phyloP scores from a whole-genome alignment of 1,284 basidiomycete species.

The Sanghuangporus sanghuang region DNA sequence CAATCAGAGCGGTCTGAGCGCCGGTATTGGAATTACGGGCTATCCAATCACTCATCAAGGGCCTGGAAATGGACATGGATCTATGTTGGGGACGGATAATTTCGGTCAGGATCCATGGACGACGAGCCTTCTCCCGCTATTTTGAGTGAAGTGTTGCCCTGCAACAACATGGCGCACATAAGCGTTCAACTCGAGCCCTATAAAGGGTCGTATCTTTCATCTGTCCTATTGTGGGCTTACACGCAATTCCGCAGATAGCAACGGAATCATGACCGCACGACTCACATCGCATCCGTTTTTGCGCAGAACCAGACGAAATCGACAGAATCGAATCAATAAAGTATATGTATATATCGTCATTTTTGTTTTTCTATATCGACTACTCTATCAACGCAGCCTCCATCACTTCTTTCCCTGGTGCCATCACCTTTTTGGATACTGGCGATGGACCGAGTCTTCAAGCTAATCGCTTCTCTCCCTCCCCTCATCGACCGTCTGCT shows the following conservation, averaged over 20 bases:
- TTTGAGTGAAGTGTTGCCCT: conserved; percentile 13
- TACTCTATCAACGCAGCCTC: background rate
- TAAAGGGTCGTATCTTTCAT: background rate
- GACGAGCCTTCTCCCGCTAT: conserved; percentile 16
- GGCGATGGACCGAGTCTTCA: background rate
- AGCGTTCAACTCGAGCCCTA: conserved; percentile 1
- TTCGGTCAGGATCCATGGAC: conserved; percentile 8
- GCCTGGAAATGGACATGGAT: background rate
- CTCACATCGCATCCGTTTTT: background rate
- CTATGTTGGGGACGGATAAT: background rate
- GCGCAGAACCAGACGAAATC: background rate
- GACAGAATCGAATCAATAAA: background rate
- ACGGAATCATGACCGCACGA: conserved; percentile 1
- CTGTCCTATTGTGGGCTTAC: background rate
- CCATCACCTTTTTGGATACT: background rate
- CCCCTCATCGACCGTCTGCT: background rate
- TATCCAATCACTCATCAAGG: background rate
- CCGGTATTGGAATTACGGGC: background rate
- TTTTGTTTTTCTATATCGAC: background rate
- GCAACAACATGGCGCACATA: conserved; percentile 6
- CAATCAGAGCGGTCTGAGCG: background rate
- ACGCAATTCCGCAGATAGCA: background rate
- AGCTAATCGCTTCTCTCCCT: background rate
- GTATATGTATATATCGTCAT: conserved; percentile 11
- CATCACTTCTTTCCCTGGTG: background rate